Conservation (phyloP, 1,284 basidiomycete genomes). For the Puccinia polysora region DNA sequence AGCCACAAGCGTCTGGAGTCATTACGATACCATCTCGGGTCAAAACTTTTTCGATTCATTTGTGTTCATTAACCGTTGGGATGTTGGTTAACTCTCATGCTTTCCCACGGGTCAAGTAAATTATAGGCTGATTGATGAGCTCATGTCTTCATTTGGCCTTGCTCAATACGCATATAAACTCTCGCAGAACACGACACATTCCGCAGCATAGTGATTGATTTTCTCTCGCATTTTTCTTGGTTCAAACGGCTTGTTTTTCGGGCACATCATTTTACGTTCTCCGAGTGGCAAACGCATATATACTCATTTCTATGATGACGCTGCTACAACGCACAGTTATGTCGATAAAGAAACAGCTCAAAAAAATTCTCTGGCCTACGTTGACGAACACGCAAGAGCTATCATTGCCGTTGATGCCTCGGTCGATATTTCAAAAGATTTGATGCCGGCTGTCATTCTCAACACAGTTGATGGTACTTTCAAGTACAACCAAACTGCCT, state of each 20-base stretch:
- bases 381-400: slow-evolving; percentile 5
- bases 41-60: slow-evolving; percentile 20
- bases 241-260: background rate
- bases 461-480: slow-evolving; percentile 19
- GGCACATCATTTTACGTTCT: background rate
- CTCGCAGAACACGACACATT: slow-evolving; percentile 18
- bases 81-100: background rate
- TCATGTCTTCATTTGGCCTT: too few relatives aligned
- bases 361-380: slow-evolving; percentile 9
- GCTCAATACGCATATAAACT: background rate
- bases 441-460: slow-evolving; percentile 16
- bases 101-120: too few relatives aligned
- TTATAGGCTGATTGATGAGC: too few relatives aligned
- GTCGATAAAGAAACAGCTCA: slow-evolving; percentile 7
- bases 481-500: slow-evolving; percentile 10
- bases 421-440: background rate
- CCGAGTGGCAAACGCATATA: background rate
- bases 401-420: slow-evolving; percentile 25
- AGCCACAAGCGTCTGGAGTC: slow-evolving; percentile 19
- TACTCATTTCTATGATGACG: too few relatives aligned
- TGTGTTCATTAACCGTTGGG: slow-evolving; percentile 27
- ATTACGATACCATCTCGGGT: slow-evolving; percentile 18
- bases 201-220: slow-evolving; percentile 8
- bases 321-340: background rate
- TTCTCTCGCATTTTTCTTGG: too few relatives aligned